A percentile compares a stretch with the other conserved stretches of the same genome.
Evolutionary conservation across 345 rosid species (phyloP).

Genomic region (Triadica sebifera): DNA sequence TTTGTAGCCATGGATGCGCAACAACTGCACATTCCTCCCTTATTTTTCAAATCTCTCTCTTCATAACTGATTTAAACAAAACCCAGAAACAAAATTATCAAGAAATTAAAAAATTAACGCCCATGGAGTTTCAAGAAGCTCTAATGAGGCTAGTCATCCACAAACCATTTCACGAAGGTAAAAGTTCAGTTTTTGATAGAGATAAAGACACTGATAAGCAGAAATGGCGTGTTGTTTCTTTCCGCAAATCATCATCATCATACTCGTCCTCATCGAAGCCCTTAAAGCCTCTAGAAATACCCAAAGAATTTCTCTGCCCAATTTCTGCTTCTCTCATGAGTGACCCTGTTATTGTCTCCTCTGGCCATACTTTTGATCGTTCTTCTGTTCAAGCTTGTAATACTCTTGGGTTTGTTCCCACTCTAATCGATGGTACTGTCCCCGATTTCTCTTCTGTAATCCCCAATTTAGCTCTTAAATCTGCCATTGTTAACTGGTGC

Average conservation of each 20-base stretch:
- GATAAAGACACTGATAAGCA: constrained; percentile 17
- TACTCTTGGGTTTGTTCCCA: constrained; percentile 48
- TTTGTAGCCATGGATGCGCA: not conserved
- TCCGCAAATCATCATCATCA: constrained; percentile 25
- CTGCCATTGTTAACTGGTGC: constrained; percentile 74
- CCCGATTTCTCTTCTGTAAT: constrained; percentile 74
- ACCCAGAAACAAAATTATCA: not conserved
- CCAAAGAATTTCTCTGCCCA: constrained; percentile 70
- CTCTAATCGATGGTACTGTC: constrained; percentile 22
- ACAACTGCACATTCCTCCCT: not conserved
- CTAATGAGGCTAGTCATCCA: constrained; percentile 10
- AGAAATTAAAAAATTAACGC: not conserved
- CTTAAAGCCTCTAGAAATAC: constrained; percentile 17
- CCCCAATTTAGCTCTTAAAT: constrained; percentile 78
- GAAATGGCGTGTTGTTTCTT: constrained; percentile 53
- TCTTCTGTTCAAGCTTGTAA: constrained; percentile 63
- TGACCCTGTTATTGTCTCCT: constrained; percentile 83
- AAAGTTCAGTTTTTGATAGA: not conserved
- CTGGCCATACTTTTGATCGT: constrained; percentile 87
- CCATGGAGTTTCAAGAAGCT: constrained; percentile 32
- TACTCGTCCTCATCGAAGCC: constrained; percentile 17
- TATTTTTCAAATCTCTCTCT: not conserved
- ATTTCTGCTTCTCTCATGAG: constrained; percentile 71
- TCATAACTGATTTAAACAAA: no score
- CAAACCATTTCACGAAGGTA: not conserved